Conservation (phyloP, 257 asterid genomes). For the Solanum appendiculatum region DNA sequence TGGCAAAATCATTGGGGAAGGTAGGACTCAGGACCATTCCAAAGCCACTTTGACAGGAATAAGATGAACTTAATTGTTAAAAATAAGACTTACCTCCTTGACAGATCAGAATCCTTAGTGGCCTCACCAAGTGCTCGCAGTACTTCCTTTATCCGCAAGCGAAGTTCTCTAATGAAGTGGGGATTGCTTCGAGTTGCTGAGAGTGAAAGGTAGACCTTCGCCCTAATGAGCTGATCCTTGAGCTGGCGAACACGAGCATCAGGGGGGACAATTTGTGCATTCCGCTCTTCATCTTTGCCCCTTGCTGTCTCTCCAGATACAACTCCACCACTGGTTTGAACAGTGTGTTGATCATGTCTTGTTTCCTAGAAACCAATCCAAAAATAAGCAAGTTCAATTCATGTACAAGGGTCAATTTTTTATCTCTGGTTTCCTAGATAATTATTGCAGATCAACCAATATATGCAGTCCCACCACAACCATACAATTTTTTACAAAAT, state of each 20-base stretch:
- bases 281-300: conserved; percentile 26
- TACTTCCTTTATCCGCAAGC: conserved; percentile 81
- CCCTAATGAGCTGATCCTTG: conserved; percentile 71
- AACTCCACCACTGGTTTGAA: conserved; percentile 29
- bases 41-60: neutral
- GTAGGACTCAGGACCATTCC: neutral
- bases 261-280: conserved; percentile 22
- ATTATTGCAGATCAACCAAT: neutral
- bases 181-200: conserved; percentile 63
- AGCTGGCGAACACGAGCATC: conserved; percentile 66
- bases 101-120: conserved; percentile 73
- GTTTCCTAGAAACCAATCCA: conserved; percentile 19
- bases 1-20: neutral
- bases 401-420: neutral
- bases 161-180: conserved; percentile 73
- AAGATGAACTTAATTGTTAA: neutral
- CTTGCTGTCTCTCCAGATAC: conserved; percentile 26
- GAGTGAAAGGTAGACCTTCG: conserved; percentile 70
- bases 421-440: neutral
- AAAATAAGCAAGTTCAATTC: neutral
- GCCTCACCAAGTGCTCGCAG: conserved; percentile 66
- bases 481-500: neutral
- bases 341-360: conserved; percentile 19
- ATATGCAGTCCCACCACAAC: neutral
- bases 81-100: conserved; percentile 46